Evolutionary conservation across 2,329 filamentous ascomycete species (phyloP).

Genomic region (Beauveria varroae): DNA sequence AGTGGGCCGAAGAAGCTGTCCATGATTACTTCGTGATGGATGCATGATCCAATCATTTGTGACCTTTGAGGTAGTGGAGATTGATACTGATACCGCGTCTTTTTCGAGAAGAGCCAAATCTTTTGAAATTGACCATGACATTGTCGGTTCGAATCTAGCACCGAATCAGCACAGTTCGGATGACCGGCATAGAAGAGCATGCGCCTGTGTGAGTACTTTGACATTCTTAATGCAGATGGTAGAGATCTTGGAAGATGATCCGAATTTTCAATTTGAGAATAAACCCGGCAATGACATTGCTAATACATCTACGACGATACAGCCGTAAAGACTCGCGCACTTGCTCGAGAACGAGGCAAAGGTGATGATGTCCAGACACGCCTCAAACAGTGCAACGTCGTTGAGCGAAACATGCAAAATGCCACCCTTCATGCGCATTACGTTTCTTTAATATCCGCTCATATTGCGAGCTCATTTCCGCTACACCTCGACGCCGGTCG

Average conservation of each 20-base stretch:
- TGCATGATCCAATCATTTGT: neutral
- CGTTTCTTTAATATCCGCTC: neutral
- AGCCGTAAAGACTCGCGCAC: neutral
- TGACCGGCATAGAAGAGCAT: neutral
- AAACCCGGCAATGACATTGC: rapidly evolving
- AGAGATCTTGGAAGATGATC: neutral
- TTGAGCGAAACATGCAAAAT: neutral
- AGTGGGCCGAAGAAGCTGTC: neutral
- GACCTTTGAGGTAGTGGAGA: too few relatives aligned
- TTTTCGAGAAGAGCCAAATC: too few relatives aligned
- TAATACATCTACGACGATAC: neutral
- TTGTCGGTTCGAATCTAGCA: too few relatives aligned
- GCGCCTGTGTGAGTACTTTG: neutral
- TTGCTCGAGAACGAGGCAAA: neutral
- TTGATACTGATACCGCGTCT: too few relatives aligned
- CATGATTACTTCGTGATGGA: neutral
- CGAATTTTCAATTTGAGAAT: neutral
- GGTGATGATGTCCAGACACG: too few relatives aligned
- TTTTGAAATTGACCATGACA: too few relatives aligned
- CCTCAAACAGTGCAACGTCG: too few relatives aligned
- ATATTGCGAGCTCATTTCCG: neutral
- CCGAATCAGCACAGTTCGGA: too few relatives aligned
- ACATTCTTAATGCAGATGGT: neutral
- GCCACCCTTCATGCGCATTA: neutral
- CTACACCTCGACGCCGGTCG: neutral